phyloP scores from a whole-genome alignment of 75 land plant species.

The Adiantum capillusveneris region DNA sequence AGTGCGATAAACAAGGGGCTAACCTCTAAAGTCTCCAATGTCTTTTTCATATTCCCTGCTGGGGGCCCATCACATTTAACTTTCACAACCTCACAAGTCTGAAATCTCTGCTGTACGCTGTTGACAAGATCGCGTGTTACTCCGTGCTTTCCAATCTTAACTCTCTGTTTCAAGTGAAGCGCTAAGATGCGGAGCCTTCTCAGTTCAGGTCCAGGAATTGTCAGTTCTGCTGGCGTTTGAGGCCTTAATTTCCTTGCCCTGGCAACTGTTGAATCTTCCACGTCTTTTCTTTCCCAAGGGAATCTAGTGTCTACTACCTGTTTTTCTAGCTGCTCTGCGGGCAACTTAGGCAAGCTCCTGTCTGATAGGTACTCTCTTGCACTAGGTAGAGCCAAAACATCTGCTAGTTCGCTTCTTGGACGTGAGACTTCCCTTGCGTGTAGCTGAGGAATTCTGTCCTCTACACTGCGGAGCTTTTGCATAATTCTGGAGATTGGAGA shows the following conservation, averaged over 20 bases:
- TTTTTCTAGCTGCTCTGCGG: neutral
- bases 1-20: neutral
- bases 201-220: conserved; percentile 36
- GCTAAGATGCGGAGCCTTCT: conserved; percentile 43
- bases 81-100: conserved; percentile 60
- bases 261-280: conserved; percentile 10
- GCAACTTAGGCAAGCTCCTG: too few species aligned
- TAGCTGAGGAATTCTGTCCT: too few species aligned
- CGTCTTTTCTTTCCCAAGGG: neutral
- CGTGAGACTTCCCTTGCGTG: too few species aligned
- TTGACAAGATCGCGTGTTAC: conserved; percentile 65
- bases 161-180: conserved; percentile 27
- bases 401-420: too few species aligned
- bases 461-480: too few species aligned
- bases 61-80: conserved; percentile 54
- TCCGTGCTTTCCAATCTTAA: conserved; percentile 73
- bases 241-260: conserved; percentile 12
- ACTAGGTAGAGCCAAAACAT: too few species aligned
- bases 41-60: conserved; percentile 63
- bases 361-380: too few species aligned
- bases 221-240: conserved; percentile 54
- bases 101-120: conserved; percentile 72
- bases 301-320: neutral
- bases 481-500: too few species aligned
- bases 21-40: conserved; percentile 70